phyloP scores from a whole-genome alignment of 805 yeast genomes.

The Pichia occidentalis region DNA sequence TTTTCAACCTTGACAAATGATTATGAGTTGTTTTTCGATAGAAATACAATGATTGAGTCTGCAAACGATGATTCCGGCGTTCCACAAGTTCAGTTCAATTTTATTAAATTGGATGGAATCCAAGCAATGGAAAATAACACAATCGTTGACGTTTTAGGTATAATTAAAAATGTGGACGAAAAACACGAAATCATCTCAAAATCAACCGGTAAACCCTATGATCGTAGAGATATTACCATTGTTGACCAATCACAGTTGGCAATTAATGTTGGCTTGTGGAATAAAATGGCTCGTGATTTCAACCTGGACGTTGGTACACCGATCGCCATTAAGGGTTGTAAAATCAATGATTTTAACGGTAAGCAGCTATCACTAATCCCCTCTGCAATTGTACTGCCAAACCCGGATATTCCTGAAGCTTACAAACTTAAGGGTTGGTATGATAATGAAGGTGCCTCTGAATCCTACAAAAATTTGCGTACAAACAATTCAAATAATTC shows the following conservation, averaged over 20 bases:
- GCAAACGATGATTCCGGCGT: slow-evolving; percentile 53
- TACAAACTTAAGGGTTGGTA: slow-evolving; percentile 92
- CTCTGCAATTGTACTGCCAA: slow-evolving; percentile 65
- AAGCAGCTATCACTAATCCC: slow-evolving; percentile 75
- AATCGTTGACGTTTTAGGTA: slow-evolving; percentile 81
- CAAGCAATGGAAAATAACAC: slow-evolving; percentile 64
- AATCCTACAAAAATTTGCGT: slow-evolving; percentile 56
- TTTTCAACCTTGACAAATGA: slow-evolving; percentile 81
- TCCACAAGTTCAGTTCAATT: slow-evolving; percentile 74
- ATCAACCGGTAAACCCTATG: slow-evolving; percentile 83
- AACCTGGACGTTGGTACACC: slow-evolving; percentile 68
- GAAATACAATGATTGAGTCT: slow-evolving; percentile 69
- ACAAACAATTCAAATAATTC: slow-evolving; percentile 30
- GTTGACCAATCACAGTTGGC: slow-evolving; percentile 81
- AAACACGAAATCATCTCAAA: slow-evolving; percentile 75
- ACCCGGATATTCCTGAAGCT: slow-evolving; percentile 88
- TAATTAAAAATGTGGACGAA: slow-evolving; percentile 70
- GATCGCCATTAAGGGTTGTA: slow-evolving; percentile 87
- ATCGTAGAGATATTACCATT: slow-evolving; percentile 80
- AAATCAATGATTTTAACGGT: slow-evolving; percentile 84
- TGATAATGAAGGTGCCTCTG: slow-evolving; percentile 66
- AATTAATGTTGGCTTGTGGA: slow-evolving; percentile 84
- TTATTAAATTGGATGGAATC: slow-evolving; percentile 61
- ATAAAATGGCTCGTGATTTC: slow-evolving; percentile 76
- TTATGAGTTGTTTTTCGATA: slow-evolving; percentile 77